These are phyloP conservation scores for Cynanchum wilfordii DNA, from an alignment of 257 asterid species.

Conservation along the genomic window DNA sequence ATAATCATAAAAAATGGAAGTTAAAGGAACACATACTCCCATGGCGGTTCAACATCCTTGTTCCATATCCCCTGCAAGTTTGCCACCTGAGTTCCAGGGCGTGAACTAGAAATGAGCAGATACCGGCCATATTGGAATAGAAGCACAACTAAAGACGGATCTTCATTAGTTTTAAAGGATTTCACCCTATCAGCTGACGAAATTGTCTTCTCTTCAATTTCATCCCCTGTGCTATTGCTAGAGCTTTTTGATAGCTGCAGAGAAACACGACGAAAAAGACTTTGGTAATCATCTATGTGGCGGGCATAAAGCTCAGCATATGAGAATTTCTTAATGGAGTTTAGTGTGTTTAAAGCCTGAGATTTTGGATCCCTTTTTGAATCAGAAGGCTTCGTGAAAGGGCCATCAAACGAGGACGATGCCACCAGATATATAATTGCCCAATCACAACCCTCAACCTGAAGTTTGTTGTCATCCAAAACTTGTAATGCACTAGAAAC, in stretches of 20 bases:
- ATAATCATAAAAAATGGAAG: not conserved
- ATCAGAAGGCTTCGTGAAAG: conserved; percentile 51
- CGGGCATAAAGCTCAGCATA: conserved; percentile 56
- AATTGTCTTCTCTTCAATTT: conserved; percentile 11
- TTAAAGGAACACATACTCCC: conserved; percentile 55
- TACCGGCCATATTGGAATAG: conserved; percentile 77
- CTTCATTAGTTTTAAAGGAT: conserved; percentile 57
- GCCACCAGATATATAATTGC: conserved; percentile 57
- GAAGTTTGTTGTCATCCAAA: conserved; percentile 47
- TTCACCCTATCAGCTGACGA: conserved; percentile 55
- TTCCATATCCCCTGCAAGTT: conserved; percentile 90
- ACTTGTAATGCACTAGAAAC: conserved; percentile 28
- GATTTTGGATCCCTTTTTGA: conserved; percentile 48
- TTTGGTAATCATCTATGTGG: conserved; percentile 65
- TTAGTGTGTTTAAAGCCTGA: conserved; percentile 38
- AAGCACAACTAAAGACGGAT: conserved; percentile 71
- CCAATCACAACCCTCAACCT: conserved; percentile 55
- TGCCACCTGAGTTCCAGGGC: conserved; percentile 69
- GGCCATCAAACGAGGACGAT: conserved; percentile 68
- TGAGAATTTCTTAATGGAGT: conserved; percentile 40
- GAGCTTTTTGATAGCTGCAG: conserved; percentile 48
- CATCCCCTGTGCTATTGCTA: conserved; percentile 7
- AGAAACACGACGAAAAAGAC: conserved; percentile 64
- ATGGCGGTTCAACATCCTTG: conserved; percentile 48
- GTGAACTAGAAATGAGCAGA: conserved; percentile 65